Evolutionary conservation across 306 rosid species (phyloP), one percentile per base, ranked within the genome.

Genomic region (Sphenostylis stenocarpa): DNA sequence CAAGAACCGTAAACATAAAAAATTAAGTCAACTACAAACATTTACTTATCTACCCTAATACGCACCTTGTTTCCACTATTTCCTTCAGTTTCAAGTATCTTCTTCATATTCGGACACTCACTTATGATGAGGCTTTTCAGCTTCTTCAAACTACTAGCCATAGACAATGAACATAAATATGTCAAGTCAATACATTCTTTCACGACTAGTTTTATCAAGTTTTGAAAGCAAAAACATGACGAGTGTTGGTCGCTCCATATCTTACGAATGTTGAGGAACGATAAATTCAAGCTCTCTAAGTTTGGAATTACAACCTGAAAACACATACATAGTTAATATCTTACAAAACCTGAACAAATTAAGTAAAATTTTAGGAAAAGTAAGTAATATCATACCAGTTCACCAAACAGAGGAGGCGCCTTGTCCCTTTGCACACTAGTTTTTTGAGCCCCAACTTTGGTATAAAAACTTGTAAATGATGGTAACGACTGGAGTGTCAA

Each of bases 51-150:
- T 58, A 5, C 10, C 28, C 39, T 3, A 7, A n/a, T 43, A 39
- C 48, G 2, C 5, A 78, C 82, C 76, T 68, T 38, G 28, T 78
- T 1, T 15, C 1, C 5, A 36, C 0, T 63, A 21, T 19, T 20
- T 48, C 21, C 69, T 41, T 36, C 44, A 6, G 11, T 23, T 1
- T 0, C 0, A 10, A 79, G 34, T 67, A 85, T 31, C 10, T 61
- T 72, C 63, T 75, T 57, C 83, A 88, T 81, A 56, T 6, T 2
- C 0, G 1, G 5, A 47, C 89, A 88, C 0, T 1, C 2, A 10
- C 28, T 5, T 60, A 88, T 19, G 4, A 51, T n/a, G 1, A 88
- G 83, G 4, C 36, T 66, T 57, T 77, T 61, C 63, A 87, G 80
- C 14, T 80, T 78, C 52, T 28, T 58, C 14, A 82, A 53, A 44